Evolutionary conservation across 495 filamentous ascomycete genomes (phyloP).

Genomic region (Neurospora sp.): DNA sequence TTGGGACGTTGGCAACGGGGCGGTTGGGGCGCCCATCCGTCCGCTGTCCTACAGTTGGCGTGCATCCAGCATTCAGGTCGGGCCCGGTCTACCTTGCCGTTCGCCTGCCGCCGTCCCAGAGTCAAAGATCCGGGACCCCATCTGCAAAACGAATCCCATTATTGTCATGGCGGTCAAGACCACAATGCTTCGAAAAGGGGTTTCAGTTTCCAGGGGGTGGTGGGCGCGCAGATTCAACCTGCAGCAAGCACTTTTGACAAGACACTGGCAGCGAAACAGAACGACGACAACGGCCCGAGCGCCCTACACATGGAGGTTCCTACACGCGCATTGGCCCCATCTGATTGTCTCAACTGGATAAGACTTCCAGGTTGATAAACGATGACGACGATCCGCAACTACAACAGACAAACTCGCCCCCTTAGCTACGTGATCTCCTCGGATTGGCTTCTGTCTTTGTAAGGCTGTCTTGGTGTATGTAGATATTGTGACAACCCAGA

Average conservation of each 20-base stretch:
- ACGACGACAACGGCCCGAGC: neutral
- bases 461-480: neutral
- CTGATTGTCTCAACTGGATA: neutral
- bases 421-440: neutral
- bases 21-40: neutral
- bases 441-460: neutral
- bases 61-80: neutral
- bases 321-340: neutral
- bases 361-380: neutral
- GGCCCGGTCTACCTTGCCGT: neutral
- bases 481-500: neutral
- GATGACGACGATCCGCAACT: neutral
- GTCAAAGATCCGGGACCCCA: neutral
- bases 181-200: neutral
- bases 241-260: neutral
- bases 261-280: neutral
- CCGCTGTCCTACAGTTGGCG: neutral
- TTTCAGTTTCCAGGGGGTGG: neutral
- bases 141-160: neutral
- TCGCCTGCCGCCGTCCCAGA: neutral
- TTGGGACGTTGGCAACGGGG: neutral
- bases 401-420: neutral
- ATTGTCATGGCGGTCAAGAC: neutral
- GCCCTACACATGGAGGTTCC: neutral
- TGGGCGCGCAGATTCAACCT: neutral